Percentiles rank a stretch among this genome's conserved stretches.
These are phyloP conservation scores for Fonsecaea pedrosoi DNA, from an alignment of 2,329 filamentous ascomycete species.

Conservation along the genomic window DNA sequence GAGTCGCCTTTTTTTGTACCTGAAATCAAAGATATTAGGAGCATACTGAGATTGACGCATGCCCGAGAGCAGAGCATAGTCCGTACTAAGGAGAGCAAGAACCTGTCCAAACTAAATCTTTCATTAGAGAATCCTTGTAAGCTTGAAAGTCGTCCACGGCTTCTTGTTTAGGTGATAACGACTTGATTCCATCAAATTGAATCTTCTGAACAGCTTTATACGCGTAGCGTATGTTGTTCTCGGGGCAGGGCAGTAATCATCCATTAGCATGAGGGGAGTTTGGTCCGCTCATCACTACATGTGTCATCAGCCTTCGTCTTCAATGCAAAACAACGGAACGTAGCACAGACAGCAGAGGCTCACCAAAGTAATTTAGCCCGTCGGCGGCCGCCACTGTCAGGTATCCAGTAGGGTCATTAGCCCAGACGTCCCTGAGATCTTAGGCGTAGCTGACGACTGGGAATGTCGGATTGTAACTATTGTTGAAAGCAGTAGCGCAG, in stretches of 20 bases:
- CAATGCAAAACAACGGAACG: too few relatives aligned
- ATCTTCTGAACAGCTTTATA: conserved; percentile 16
- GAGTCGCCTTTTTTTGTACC: too few relatives aligned
- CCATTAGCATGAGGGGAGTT: conserved; percentile 42
- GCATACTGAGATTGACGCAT: too few relatives aligned
- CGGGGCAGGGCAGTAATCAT: conserved; percentile 10
- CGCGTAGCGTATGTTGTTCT: conserved; percentile 14
- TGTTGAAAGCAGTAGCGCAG: conserved; percentile 19
- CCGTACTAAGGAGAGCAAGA: too few relatives aligned
- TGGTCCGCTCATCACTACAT: conserved; percentile 41
- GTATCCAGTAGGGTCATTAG: conserved; percentile 6
- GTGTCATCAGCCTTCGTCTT: too few relatives aligned
- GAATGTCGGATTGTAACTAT: conserved; percentile 18
- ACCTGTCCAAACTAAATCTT: conserved; percentile 15
- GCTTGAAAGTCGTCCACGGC: background rate
- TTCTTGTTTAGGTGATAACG: background rate
- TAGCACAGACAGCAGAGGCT: too few relatives aligned
- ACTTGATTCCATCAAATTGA: conserved; percentile 24
- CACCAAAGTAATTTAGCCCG: conserved; percentile 42
- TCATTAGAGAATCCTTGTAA: background rate
- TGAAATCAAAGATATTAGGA: too few relatives aligned
- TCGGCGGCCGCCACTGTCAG: background rate
- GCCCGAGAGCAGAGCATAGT: too few relatives aligned
- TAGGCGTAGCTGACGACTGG: conserved; percentile 15
- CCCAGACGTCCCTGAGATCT: conserved; percentile 20